Conservation (phyloP, 257 asterid genomes). For the Solanum virginianum region DNA sequence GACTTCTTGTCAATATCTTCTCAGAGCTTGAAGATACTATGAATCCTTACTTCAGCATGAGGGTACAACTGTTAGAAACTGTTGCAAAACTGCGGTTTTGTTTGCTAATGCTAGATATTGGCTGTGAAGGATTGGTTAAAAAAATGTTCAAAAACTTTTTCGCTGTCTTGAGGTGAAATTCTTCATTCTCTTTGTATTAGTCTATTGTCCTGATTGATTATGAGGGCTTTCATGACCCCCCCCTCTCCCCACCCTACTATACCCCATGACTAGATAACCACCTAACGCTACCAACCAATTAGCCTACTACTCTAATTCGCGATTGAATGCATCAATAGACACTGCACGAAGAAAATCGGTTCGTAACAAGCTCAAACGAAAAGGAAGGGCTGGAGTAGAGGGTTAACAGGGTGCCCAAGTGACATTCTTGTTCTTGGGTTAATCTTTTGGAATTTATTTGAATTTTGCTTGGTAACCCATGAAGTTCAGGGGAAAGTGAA, state of each 20-base stretch:
- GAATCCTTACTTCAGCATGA: conserved; percentile 44
- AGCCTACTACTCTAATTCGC: too few relatives aligned
- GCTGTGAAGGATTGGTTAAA: conserved; percentile 62
- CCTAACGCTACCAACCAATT: too few relatives aligned
- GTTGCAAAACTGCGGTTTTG: conserved; percentile 50
- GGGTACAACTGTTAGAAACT: conserved; percentile 53
- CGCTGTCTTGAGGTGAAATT: conserved; percentile 48
- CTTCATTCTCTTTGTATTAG: background rate
- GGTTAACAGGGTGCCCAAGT: background rate
- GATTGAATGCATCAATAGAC: background rate
- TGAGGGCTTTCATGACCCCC: background rate
- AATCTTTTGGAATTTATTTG: background rate
- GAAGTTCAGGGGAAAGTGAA: background rate
- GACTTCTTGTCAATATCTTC: conserved; percentile 49
- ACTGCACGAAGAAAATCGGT: background rate
- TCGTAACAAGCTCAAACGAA: background rate
- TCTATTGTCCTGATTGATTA: background rate
- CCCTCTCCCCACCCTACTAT: background rate
- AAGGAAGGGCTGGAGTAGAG: background rate
- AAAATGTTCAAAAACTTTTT: conserved; percentile 67
- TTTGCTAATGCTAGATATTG: conserved; percentile 66
- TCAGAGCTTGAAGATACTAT: conserved; percentile 45
- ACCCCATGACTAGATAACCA: too few relatives aligned
- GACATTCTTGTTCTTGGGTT: background rate
- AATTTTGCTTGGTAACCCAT: background rate